These are phyloP conservation scores for Symbiodinium pilosum DNA, from an alignment of 73 alveolate species.

Conservation along the genomic window DNA sequence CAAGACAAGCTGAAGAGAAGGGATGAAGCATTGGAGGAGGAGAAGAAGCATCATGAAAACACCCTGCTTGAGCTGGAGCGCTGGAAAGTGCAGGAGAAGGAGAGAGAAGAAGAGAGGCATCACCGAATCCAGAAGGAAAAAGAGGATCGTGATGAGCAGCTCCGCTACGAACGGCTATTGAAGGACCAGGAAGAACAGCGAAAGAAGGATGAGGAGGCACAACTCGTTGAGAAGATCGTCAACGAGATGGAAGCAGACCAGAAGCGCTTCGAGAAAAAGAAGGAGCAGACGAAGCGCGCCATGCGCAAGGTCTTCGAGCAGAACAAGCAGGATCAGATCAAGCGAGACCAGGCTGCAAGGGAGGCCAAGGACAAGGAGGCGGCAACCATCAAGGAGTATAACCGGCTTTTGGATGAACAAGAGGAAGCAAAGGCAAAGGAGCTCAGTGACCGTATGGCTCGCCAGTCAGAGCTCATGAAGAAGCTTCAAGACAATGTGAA, in stretches of 20 bases:
- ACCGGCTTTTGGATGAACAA: conserved; percentile 78
- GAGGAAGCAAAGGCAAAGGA: conserved; percentile 83
- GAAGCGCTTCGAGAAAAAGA: conserved; percentile 71
- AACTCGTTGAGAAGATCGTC: conserved; percentile 75
- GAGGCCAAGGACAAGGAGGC: conserved; percentile 82
- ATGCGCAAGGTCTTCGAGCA: conserved; percentile 93
- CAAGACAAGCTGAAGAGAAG: conserved; percentile 65
- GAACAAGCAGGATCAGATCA: conserved; percentile 1
- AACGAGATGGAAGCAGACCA: conserved; percentile 81
- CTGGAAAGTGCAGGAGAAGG: conserved; percentile 76
- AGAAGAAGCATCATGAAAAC: conserved; percentile 54
- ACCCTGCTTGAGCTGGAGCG: conserved; percentile 55
- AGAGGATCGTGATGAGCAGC: conserved; percentile 84
- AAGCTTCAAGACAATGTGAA: conserved; percentile 71
- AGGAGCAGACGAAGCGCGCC: conserved; percentile 74
- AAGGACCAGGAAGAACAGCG: conserved; percentile 88
- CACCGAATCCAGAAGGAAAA: conserved; percentile 55
- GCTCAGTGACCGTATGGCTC: conserved; percentile 49
- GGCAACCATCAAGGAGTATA: conserved; percentile 86
- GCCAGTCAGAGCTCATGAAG: conserved; percentile 79
- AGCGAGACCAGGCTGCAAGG: conserved; percentile 24
- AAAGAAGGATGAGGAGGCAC: conserved; percentile 64
- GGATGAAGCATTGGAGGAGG: conserved; percentile 66
- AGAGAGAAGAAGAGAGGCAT: conserved; percentile 61
- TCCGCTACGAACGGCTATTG: conserved; percentile 44